phyloP scores from a whole-genome alignment of 75 land plant genomes.

The Selaginella tamariscina region DNA sequence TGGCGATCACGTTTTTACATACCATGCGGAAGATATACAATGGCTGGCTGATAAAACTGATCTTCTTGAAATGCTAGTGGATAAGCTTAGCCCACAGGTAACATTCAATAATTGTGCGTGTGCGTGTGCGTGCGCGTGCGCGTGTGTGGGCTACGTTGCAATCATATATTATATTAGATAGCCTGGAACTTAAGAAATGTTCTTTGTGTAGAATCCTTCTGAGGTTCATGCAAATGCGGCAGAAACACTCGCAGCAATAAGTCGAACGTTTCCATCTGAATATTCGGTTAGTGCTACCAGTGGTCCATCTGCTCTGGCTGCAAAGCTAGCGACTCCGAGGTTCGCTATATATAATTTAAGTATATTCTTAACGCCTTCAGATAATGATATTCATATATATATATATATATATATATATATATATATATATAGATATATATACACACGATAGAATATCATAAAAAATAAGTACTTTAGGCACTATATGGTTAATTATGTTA shows the following conservation, averaged over 20 bases:
- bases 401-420: too few relatives aligned
- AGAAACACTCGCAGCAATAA: conserved; percentile 78
- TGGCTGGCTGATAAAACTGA: conserved; percentile 71
- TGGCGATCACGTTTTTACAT: conserved; percentile 70
- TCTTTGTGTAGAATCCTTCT: conserved; percentile 42
- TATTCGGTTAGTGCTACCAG: neutral
- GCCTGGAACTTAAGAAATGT: neutral
- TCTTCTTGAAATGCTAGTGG: conserved; percentile 92
- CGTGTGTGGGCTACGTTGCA: neutral
- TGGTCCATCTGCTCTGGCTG: conserved; percentile 26
- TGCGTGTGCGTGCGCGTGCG: neutral
- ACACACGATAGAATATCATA: too few relatives aligned
- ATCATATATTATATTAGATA: conserved; percentile 12
- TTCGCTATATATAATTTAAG: conserved; percentile 14
- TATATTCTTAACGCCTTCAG: too few relatives aligned
- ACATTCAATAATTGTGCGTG: neutral
- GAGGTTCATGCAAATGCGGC: conserved; percentile 93
- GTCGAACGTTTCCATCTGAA: conserved; percentile 63
- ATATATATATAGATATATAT: too few relatives aligned
- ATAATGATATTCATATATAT: too few relatives aligned
- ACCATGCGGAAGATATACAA: conserved; percentile 52
- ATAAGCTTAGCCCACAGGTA: conserved; percentile 82
- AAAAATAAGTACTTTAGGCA: too few relatives aligned
- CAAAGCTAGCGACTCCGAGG: conserved; percentile 81
- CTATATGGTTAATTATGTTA: neutral